Evolutionary conservation across 1,139 yeast genomes (phyloP).

Genomic region (Blastobotrys illinoisensis): DNA sequence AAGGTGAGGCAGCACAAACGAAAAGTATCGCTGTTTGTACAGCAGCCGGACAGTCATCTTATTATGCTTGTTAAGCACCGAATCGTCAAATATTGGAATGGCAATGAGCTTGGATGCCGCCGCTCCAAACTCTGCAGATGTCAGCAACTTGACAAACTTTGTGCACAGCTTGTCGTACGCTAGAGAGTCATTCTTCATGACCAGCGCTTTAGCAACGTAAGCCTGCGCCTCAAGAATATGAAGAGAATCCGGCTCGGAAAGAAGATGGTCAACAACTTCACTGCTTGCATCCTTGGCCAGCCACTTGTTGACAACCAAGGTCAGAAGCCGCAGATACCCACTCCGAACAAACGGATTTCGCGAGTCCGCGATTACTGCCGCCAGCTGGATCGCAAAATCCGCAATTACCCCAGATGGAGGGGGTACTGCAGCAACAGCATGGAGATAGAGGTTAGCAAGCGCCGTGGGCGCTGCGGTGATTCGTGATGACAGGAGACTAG

Average conservation of each 20-base stretch:
- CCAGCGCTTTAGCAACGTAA: slow-evolving; percentile 70
- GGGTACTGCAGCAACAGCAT: slow-evolving; percentile 19
- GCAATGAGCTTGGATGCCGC: slow-evolving; percentile 53
- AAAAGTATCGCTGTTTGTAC: slow-evolving; percentile 75
- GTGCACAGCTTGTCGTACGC: slow-evolving; percentile 39
- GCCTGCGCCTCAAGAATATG: slow-evolving; percentile 47
- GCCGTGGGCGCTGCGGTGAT: slow-evolving; percentile 8
- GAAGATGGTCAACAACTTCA: slow-evolving; percentile 6
- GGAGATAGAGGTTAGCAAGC: slow-evolving; percentile 33
- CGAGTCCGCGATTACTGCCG: slow-evolving; percentile 23
- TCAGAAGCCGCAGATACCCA: slow-evolving; percentile 54
- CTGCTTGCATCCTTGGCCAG: slow-evolving; percentile 6
- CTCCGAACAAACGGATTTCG: slow-evolving; percentile 38
- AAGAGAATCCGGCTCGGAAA: neutral
- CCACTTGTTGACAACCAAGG: slow-evolving; percentile 59
- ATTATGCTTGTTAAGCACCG: slow-evolving; percentile 50
- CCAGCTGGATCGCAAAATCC: slow-evolving; percentile 14
- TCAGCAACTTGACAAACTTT: slow-evolving; percentile 36
- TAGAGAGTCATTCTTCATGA: slow-evolving; percentile 49
- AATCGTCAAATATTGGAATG: slow-evolving; percentile 60
- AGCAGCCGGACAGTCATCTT: slow-evolving; percentile 58
- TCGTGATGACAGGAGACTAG: slow-evolving; percentile 7
- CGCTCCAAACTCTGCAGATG: slow-evolving; percentile 31
- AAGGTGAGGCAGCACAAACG: slow-evolving; percentile 35
- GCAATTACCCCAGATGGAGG: neutral